A percentile compares a stretch with the other conserved stretches of the same genome.
phyloP scores from a whole-genome alignment of 129 eudicot species.

The Ambrosia artemisiifolia region DNA sequence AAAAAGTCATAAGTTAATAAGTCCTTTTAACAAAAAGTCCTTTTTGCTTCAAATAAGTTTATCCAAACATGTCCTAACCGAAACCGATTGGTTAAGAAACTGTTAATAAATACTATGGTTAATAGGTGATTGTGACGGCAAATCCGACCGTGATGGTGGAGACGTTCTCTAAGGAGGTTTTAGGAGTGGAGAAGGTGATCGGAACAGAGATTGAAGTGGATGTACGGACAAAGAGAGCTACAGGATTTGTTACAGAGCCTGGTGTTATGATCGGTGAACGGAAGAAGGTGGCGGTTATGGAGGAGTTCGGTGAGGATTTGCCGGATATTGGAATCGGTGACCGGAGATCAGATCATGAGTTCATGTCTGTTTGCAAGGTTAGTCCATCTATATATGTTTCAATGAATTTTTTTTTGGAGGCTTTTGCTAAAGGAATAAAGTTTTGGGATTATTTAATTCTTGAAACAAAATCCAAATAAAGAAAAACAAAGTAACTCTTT shows the following conservation, averaged over 20 bases:
- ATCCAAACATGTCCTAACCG: too few relatives aligned
- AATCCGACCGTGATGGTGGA: conserved; percentile 93
- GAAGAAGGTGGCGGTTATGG: conserved; percentile 60
- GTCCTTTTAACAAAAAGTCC: too few relatives aligned
- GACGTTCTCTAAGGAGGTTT: conserved; percentile 63
- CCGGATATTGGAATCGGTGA: conserved; percentile 96
- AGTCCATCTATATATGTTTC: neutral
- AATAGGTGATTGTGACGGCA: conserved; percentile 66
- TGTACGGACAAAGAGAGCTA: conserved; percentile 66
- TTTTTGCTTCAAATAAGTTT: too few relatives aligned
- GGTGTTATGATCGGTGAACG: conserved; percentile 73
- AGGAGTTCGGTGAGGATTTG: conserved; percentile 71
- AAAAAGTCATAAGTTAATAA: too few relatives aligned
- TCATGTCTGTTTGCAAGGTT: conserved; percentile 96
- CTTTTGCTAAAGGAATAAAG: neutral
- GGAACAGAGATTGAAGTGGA: conserved; percentile 94
- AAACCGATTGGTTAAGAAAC: too few relatives aligned
- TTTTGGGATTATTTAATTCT: neutral
- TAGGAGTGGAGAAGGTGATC: conserved; percentile 88
- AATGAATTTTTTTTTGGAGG: neutral
- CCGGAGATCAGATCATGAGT: conserved; percentile 78
- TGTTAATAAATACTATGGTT: too few relatives aligned
- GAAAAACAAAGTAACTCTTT: neutral
- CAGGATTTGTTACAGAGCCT: conserved; percentile 70
- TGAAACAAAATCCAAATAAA: neutral